Evolutionary conservation across 805 yeast species (phyloP), one percentile per base, ranked within the genome.

Genomic region (Cyberlindnera meyerae): DNA sequence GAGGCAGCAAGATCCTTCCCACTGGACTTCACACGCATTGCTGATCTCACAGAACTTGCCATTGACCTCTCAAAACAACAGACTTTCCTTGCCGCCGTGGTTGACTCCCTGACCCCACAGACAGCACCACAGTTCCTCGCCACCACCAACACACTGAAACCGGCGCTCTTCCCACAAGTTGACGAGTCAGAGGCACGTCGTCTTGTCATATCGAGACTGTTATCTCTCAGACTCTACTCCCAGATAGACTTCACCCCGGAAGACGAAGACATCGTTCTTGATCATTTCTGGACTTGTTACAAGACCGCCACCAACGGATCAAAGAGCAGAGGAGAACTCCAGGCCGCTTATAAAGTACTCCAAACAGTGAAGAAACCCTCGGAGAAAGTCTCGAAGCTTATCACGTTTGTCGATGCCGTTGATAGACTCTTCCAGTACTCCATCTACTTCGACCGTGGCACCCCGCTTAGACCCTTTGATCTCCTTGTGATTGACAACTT

Each of bases 281-380:
- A 55, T 25, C 54, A 57, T 42, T 69, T 69, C 37, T 64, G 73
- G 65, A 55, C 57, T 24, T 65, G 63, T 36, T 69, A 62, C 45
- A 68, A 69, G 33, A 51, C 49, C 24, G 71, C 75, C 0, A 49
- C 71, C 1, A 68, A 63, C 44, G 70, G 73, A 5, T 54, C 60
- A 18, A 50, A 52, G 18, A 45, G 57, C 4, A 52, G 67, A 36
- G 70, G 70, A 5, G 64, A 63, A 15, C 56, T 71, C 54, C 52
- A 49, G 21, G 62, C 62, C 26, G 71, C 71, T 0, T 43, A 49
- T 16, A 52, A 47, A 33, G 49, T 57, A 0, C 41, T 62, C 11
- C 33, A 45, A 1, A 35, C 60, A 7, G 40, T 61, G 12, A 22
- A 33, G 15, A 34, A 29, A 12, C 42, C 50, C 14, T 38, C 48